phyloP scores from a whole-genome alignment of 805 yeast genomes.

The Sugiyamaella americana region DNA sequence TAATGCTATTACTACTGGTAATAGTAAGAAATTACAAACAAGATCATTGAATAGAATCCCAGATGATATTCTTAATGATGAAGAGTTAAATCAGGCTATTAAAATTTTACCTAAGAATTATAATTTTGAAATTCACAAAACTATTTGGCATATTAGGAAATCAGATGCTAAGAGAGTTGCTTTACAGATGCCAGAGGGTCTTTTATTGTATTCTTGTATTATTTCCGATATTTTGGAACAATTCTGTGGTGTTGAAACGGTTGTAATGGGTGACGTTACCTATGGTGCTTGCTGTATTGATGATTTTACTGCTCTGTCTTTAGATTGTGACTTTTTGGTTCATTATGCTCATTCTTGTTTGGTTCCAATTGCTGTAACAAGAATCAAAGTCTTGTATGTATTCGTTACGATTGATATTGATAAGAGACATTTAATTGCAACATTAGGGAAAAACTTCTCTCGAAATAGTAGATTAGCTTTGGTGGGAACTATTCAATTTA shows the following conservation, averaged over 20 bases:
- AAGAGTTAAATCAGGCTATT: slow-evolving; percentile 78
- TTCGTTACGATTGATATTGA: slow-evolving; percentile 92
- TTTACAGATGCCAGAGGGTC: slow-evolving; percentile 95
- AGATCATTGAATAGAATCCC: slow-evolving; percentile 78
- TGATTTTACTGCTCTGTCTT: slow-evolving; percentile 86
- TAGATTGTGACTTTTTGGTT: slow-evolving; percentile 89
- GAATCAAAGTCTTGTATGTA: slow-evolving; percentile 86
- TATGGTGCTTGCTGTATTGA: slow-evolving; percentile 99
- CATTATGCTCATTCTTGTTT: slow-evolving; percentile 97
- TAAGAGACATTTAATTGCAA: slow-evolving; percentile 70
- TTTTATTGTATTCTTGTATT: slow-evolving; percentile 78
- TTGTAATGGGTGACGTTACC: slow-evolving; percentile 98
- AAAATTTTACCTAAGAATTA: slow-evolving; percentile 80
- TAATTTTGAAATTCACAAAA: slow-evolving; percentile 92
- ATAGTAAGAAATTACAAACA: slow-evolving; percentile 5
- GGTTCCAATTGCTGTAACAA: slow-evolving; percentile 89
- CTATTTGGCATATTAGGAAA: slow-evolving; percentile 86
- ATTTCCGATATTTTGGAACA: slow-evolving; percentile 91
- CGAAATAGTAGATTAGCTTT: slow-evolving; percentile 65
- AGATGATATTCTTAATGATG: slow-evolving; percentile 69
- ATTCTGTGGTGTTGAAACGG: slow-evolving; percentile 75
- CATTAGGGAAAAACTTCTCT: slow-evolving; percentile 63
- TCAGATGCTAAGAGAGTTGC: slow-evolving; percentile 76
- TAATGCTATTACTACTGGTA: not conserved
- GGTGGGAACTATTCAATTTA: slow-evolving; percentile 95